A percentile compares a stretch with the other conserved stretches of the same genome.
phyloP scores from a whole-genome alignment of 352 stramenopile species.

The Globisporangium emineosum region DNA sequence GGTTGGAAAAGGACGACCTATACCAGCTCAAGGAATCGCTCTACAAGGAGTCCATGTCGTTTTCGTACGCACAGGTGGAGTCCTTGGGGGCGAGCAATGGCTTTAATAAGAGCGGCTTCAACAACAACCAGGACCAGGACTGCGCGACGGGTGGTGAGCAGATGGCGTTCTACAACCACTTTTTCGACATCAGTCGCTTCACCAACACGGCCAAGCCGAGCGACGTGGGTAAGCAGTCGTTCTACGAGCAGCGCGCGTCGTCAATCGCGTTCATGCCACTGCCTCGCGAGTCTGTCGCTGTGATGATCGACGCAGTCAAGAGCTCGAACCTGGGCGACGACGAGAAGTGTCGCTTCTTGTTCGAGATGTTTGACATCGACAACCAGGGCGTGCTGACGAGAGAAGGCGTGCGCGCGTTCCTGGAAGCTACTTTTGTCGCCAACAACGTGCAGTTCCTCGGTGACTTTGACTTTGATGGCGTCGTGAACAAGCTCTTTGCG shows the following conservation, averaged over 20 bases:
- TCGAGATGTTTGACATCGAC: constrained; percentile 63
- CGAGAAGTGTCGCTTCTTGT: constrained; percentile 59
- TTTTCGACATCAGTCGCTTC: constrained; percentile 31
- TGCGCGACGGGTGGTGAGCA: constrained; percentile 21
- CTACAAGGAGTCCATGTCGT: constrained; percentile 29
- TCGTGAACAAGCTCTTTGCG: constrained; percentile 51
- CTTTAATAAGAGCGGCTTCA: constrained; percentile 6
- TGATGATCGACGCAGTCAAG: constrained; percentile 58
- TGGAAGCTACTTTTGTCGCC: constrained; percentile 50
- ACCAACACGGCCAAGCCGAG: constrained; percentile 12
- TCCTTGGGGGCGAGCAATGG: constrained; percentile 6
- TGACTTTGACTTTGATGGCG: constrained; percentile 41
- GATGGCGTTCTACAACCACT: constrained; percentile 36
- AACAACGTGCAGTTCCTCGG: constrained; percentile 57
- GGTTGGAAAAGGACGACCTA: constrained; percentile 31
- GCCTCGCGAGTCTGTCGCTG: constrained; percentile 51
- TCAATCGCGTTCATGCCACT: constrained; percentile 31
- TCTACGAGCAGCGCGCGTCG: constrained; percentile 14
- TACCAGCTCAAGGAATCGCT: constrained; percentile 40
- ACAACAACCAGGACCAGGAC: constrained; percentile 9
- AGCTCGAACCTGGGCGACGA: constrained; percentile 44
- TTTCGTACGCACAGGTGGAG: not conserved
- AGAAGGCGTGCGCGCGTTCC: constrained; percentile 48
- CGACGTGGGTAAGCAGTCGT: constrained; percentile 10
- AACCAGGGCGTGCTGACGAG: constrained; percentile 39